Evolutionary conservation across 306 rosid genomes (phyloP).

Genomic region (Oemleria cerasiformis): DNA sequence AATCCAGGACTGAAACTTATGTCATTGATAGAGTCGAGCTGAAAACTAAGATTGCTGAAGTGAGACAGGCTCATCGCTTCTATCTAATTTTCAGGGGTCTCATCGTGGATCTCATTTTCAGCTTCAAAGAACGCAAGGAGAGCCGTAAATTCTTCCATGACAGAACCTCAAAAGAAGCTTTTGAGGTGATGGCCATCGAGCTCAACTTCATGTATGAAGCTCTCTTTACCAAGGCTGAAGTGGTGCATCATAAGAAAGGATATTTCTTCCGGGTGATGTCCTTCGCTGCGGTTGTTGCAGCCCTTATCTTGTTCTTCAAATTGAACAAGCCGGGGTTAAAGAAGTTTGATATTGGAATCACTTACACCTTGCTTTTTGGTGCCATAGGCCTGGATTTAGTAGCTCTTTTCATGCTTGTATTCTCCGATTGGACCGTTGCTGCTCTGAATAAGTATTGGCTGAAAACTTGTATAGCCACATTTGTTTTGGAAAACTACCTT

Average conservation of each 20-base stretch:
- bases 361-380: conserved; percentile 39
- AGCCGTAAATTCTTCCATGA: conserved; percentile 27
- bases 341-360: conserved; percentile 28
- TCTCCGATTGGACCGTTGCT: conserved; percentile 42
- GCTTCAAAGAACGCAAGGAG: conserved; percentile 27
- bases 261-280: conserved; percentile 21
- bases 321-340: conserved; percentile 17
- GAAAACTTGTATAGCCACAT: neutral
- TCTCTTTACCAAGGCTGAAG: conserved; percentile 42
- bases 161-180: neutral
- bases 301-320: conserved; percentile 22
- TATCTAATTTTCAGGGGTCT: conserved; percentile 38
- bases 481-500: neutral
- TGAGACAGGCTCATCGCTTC: conserved; percentile 26
- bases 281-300: conserved; percentile 6
- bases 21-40: neutral
- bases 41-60: neutral
- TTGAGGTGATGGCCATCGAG: conserved; percentile 30
- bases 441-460: neutral
- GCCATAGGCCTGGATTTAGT: conserved; percentile 38
- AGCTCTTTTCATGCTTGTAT: conserved; percentile 25
- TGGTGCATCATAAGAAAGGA: neutral
- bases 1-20: neutral
- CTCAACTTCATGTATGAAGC: too few relatives aligned
- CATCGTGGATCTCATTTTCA: conserved; percentile 45